Conservation (phyloP, 371 early-diverging fungal species). For the Syncephalastrum contaminatum region DNA sequence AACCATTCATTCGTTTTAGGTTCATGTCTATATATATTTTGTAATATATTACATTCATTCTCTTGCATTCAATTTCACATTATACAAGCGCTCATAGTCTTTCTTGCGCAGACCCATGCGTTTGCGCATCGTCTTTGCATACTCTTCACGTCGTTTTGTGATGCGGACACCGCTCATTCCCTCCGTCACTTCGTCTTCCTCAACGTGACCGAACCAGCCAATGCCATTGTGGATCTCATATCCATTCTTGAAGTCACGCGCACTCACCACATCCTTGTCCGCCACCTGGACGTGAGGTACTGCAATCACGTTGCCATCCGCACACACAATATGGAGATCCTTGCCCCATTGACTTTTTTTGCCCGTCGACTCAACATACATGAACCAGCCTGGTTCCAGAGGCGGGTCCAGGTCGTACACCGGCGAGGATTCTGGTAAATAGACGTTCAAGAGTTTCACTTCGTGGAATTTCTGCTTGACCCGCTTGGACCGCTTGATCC, state of each 20-base stretch:
- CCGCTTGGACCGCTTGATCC: constrained; percentile 19
- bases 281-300: constrained; percentile 54
- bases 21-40: constrained; percentile 3
- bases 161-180: constrained; percentile 21
- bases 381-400: constrained; percentile 51
- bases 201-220: constrained; percentile 28
- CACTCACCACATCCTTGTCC: constrained; percentile 55
- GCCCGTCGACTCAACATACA: constrained; percentile 24
- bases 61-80: constrained; percentile 3
- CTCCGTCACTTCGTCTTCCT: constrained; percentile 9
- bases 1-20: background rate
- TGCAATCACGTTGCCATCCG: constrained; percentile 44
- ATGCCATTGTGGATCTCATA: constrained; percentile 50
- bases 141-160: constrained; percentile 19
- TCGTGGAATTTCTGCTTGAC: constrained; percentile 14
- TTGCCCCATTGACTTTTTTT: constrained; percentile 7
- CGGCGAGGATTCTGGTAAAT: constrained; percentile 21
- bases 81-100: constrained; percentile 12
- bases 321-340: constrained; percentile 42
- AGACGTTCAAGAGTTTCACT: constrained; percentile 28
- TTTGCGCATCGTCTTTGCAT: constrained; percentile 22
- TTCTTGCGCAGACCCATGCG: constrained; percentile 22
- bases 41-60: background rate
- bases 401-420: constrained; percentile 1
- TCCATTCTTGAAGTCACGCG: constrained; percentile 77